Conservation (phyloP, 805 yeast genomes). For the Teunomyces kruisii region DNA sequence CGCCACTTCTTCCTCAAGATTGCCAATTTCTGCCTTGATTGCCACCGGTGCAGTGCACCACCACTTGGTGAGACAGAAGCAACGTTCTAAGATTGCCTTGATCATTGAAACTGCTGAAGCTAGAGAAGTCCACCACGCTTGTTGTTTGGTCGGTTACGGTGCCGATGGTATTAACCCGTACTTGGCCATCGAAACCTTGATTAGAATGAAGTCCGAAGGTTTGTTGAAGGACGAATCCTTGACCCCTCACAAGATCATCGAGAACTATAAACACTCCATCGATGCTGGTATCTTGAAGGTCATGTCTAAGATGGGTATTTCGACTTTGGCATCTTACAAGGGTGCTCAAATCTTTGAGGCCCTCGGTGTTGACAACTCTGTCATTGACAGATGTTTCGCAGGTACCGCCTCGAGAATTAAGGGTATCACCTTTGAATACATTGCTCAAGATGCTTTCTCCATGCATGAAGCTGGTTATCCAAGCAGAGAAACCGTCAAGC, state of each 20-base stretch:
- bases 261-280: constrained; percentile 79
- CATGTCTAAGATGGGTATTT: constrained; percentile 99
- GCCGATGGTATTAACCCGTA: constrained; percentile 96
- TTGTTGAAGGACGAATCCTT: constrained; percentile 57
- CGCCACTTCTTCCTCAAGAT: constrained; percentile 55
- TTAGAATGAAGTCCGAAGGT: constrained; percentile 80
- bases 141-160: constrained; percentile 94
- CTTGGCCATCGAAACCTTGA: constrained; percentile 84
- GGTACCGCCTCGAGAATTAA: constrained; percentile 97
- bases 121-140: constrained; percentile 94
- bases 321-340: constrained; percentile 96
- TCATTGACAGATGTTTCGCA: constrained; percentile 91
- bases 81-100: constrained; percentile 91
- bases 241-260: constrained; percentile 58
- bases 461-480: constrained; percentile 94
- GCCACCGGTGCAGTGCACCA: constrained; percentile 98
- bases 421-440: constrained; percentile 92
- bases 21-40: constrained; percentile 81
- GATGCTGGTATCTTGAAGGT: constrained; percentile 94
- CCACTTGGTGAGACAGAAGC: constrained; percentile 91
- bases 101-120: constrained; percentile 95
- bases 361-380: constrained; percentile 91
- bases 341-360: constrained; percentile 99
- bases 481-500: constrained; percentile 64
- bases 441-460: constrained; percentile 95